phyloP scores from a whole-genome alignment of 257 asterid genomes.

The Jacaranda mimosifolia region DNA sequence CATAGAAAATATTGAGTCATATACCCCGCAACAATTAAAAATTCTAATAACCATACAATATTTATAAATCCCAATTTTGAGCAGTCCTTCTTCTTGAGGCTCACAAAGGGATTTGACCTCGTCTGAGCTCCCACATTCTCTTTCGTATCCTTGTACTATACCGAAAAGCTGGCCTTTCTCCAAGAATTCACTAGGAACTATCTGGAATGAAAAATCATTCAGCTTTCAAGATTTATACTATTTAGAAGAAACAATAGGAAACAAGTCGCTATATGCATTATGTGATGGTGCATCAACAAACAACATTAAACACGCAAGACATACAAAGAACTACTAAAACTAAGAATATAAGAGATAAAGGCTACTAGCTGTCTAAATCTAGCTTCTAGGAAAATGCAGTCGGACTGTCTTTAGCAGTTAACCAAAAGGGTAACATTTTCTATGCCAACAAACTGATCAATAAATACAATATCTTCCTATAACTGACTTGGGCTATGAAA shows the following conservation, averaged over 20 bases:
- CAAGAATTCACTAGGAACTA: constrained; percentile 77
- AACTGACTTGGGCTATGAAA: not conserved
- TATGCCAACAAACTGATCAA: not conserved
- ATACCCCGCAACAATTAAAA: no score
- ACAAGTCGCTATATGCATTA: not conserved
- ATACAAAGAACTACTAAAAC: not conserved
- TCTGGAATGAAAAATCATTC: constrained; percentile 44
- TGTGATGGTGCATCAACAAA: not conserved
- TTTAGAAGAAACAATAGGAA: no score
- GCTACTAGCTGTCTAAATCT: not conserved
- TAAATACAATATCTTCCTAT: not conserved
- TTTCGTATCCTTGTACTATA: constrained; percentile 69
- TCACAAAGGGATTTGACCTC: constrained; percentile 78
- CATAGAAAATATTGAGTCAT: no score
- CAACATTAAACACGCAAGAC: not conserved
- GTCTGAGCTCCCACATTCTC: constrained; percentile 84
- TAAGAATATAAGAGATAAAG: not conserved
- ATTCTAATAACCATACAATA: no score
- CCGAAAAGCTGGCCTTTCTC: constrained; percentile 74
- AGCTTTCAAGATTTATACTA: no score
- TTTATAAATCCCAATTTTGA: no score
- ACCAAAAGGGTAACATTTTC: not conserved
- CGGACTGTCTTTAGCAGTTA: not conserved
- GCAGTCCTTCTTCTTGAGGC: constrained; percentile 52
- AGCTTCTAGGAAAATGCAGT: not conserved